A percentile compares a stretch with the other conserved stretches of the same genome.
These are phyloP conservation scores for Tolypocladium pustulatum DNA, from an alignment of 2,329 filamentous ascomycete genomes.

Conservation along the genomic window DNA sequence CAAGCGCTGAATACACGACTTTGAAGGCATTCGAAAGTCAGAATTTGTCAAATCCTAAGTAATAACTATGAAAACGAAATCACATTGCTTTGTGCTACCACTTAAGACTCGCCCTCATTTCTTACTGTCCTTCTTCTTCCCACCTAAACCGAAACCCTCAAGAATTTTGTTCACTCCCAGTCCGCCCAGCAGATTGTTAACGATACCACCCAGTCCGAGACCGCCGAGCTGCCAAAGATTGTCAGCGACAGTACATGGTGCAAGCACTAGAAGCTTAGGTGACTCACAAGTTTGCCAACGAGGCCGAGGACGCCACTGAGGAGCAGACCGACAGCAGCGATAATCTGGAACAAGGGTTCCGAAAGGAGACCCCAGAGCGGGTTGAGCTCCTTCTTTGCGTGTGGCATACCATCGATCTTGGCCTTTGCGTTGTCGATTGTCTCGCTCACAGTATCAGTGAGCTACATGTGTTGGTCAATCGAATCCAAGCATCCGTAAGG, in stretches of 20 bases:
- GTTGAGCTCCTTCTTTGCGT: conserved; percentile 90
- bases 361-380: conserved; percentile 75
- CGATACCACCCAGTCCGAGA: conserved; percentile 70
- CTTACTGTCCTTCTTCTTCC: conserved; percentile 25
- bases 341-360: conserved; percentile 85
- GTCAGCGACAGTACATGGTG: conserved; percentile 8
- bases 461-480: conserved; percentile 20
- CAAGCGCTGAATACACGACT: too few relatives aligned
- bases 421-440: conserved; percentile 83
- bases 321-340: conserved; percentile 77
- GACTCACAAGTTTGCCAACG: conserved; percentile 58
- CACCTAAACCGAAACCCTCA: conserved; percentile 57
- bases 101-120: conserved; percentile 3
- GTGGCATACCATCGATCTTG: conserved; percentile 82
- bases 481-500: background rate
- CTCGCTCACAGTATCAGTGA: conserved; percentile 69
- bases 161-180: conserved; percentile 68
- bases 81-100: too few relatives aligned
- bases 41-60: too few relatives aligned
- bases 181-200: conserved; percentile 69
- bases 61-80: too few relatives aligned
- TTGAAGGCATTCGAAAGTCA: too few relatives aligned
- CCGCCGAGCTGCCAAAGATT: conserved; percentile 47
- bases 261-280: background rate
- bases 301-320: conserved; percentile 75